phyloP scores from a whole-genome alignment of 352 stramenopile species.

The Phytophthora capsici region DNA sequence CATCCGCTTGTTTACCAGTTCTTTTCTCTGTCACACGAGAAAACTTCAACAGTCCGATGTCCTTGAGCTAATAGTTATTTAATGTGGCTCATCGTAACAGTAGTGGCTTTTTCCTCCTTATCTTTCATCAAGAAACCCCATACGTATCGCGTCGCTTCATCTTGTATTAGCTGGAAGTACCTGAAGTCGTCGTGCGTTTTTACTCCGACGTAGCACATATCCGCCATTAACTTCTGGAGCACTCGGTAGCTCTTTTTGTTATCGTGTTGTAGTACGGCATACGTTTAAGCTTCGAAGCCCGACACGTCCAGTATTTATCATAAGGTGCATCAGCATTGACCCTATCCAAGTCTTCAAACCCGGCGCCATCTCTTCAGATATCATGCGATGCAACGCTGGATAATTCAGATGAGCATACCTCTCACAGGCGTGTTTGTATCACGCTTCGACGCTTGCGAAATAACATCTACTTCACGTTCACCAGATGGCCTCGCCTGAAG shows the following conservation, averaged over 20 bases:
- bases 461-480: background rate
- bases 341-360: background rate
- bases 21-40: background rate
- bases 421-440: background rate
- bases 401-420: background rate
- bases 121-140: background rate
- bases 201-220: background rate
- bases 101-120: background rate
- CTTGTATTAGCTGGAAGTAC: background rate
- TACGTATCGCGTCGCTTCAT: background rate
- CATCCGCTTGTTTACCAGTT: background rate
- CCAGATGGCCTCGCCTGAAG: background rate
- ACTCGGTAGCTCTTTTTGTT: background rate
- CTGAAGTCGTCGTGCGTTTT: background rate
- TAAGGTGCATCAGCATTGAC: background rate
- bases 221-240: background rate
- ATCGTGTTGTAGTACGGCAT: background rate
- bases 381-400: background rate
- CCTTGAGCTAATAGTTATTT: background rate
- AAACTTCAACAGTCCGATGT: background rate
- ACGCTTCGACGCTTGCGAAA: background rate
- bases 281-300: background rate
- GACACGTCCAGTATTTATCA: background rate
- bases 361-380: background rate
- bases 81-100: background rate